Evolutionary conservation across 768 basidiomycete genomes (phyloP), one percentile per base, ranked within the genome.

Genomic region (Panaeolus cyanescens): DNA sequence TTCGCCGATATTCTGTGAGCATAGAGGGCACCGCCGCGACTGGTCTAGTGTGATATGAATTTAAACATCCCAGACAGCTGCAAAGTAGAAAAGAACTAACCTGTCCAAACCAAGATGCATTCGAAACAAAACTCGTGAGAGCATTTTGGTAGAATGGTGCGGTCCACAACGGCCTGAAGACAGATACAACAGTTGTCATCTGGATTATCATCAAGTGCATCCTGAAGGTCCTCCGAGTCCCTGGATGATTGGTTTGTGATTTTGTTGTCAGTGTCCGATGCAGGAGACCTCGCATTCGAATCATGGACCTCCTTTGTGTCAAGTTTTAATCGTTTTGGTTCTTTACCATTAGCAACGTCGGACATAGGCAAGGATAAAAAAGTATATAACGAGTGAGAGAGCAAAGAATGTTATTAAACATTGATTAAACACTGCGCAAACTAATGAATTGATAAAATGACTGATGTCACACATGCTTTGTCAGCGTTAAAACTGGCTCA

Each of bases 71-170:
- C 17, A 31, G n/a, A 1, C 25, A 2, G 10, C n/a, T 53, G 6
- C 19, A 56, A 5, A 32, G 45, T 28, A 22, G 50, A 42, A 28
- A 15, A 13, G 28, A n/a, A 76, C 83, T 65, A 62, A 92, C 92
- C 89, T 57, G 91, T 84, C 95, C 95, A 96, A 1, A 95, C 75
- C 53, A 90, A 77, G 22, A 97, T 80, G 71, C 95, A 98, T 59
- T 93, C 91, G 65, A 96, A 96, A 68, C 95, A 98, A 69, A 96
- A 96, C 69, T 92, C 91, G 78, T 98, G 95, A 1, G 92, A 91
- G 73, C 95, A 97, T 7, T 79, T 82, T 1, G 94, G 92, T 25
- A 96, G 79, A 36, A 96, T 82, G 0, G 95, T 91, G 45, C 91
- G 79, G 75, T 97, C 93, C 13, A 81, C 77, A 56, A 95, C 78